phyloP scores from a whole-genome alignment of 129 eudicot species.

The Flaveria sonorensis region DNA sequence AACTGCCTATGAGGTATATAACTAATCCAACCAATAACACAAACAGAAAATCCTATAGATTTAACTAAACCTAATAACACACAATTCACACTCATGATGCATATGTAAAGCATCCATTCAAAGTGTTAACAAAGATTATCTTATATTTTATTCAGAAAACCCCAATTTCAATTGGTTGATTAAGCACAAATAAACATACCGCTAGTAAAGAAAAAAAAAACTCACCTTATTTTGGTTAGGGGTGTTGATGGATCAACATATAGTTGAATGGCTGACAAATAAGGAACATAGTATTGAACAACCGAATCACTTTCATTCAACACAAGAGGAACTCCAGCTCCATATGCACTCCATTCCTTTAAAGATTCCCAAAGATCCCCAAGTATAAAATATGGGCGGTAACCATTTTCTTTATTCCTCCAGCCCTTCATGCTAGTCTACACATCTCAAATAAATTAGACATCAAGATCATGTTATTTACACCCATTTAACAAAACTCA shows the following conservation, averaged over 20 bases:
- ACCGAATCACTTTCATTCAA: conserved; percentile 77
- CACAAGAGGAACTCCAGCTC: conserved; percentile 94
- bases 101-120: not conserved
- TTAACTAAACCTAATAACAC: not conserved
- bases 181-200: not conserved
- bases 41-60: not conserved
- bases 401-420: conserved; percentile 50
- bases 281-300: conserved; percentile 92
- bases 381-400: conserved; percentile 67
- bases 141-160: not conserved
- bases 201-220: conserved; percentile 5
- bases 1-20: not conserved
- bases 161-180: not conserved
- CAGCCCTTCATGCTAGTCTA: conserved; percentile 72
- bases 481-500: not conserved
- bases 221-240: conserved; percentile 52
- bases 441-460: conserved; percentile 26
- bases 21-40: not conserved
- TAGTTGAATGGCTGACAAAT: conserved; percentile 87
- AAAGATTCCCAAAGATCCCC: conserved; percentile 98
- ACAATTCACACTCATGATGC: not conserved
- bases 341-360: conserved; percentile 96
- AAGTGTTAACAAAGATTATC: not conserved
- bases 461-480: conserved; percentile 11
- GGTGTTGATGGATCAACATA: conserved; percentile 75